These are phyloP conservation scores for Candida khao-thaluensis DNA, from an alignment of 805 yeast genomes.

Conservation along the genomic window DNA sequence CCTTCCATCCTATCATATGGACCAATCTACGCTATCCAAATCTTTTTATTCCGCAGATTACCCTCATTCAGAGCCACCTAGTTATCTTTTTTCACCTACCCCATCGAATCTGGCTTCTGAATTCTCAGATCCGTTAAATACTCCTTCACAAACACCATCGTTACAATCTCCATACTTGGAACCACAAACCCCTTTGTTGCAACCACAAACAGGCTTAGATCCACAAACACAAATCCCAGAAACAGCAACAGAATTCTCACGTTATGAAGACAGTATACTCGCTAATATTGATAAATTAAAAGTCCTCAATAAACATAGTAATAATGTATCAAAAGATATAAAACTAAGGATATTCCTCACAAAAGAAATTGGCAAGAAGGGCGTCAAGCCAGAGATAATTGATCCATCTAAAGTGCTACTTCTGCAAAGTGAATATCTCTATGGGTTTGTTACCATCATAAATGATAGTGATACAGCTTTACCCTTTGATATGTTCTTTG, in stretches of 20 bases:
- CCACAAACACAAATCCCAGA: constrained; percentile 6
- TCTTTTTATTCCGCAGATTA: constrained; percentile 6
- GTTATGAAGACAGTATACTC: constrained; percentile 34
- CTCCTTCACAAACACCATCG: not conserved
- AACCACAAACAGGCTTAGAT: too few relatives aligned
- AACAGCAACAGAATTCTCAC: constrained; percentile 10
- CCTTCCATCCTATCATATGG: constrained; percentile 42
- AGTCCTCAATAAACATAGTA: constrained; percentile 28
- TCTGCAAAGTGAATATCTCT: constrained; percentile 37
- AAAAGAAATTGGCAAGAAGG: constrained; percentile 31
- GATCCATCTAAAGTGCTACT: constrained; percentile 32
- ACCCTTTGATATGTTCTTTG: constrained; percentile 42
- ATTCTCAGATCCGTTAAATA: not conserved
- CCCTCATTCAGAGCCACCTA: constrained; percentile 34
- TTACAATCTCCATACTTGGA: not conserved
- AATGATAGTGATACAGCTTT: constrained; percentile 27
- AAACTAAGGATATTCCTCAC: constrained; percentile 32
- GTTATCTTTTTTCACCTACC: constrained; percentile 25
- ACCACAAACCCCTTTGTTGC: constrained; percentile 7
- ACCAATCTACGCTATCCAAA: constrained; percentile 27
- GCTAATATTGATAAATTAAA: constrained; percentile 37
- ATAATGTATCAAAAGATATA: constrained; percentile 26
- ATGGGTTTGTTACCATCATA: constrained; percentile 33
- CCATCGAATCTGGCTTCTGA: not conserved
- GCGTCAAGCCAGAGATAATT: constrained; percentile 29